Evolutionary conservation across 2,329 filamentous ascomycete genomes (phyloP).

Genomic region (Scedosporium boydii): DNA sequence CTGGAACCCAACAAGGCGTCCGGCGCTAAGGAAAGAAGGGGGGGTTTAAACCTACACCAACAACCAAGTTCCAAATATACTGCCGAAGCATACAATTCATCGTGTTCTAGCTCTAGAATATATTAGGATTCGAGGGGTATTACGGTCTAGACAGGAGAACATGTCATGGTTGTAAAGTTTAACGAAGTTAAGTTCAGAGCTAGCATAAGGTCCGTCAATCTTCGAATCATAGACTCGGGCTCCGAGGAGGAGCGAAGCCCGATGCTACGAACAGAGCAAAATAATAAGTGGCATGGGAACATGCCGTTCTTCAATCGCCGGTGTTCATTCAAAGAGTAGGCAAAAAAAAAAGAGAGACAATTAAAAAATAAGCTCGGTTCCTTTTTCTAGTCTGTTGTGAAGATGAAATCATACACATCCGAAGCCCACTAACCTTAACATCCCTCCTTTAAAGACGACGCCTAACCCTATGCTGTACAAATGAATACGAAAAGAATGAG

Average conservation of each 20-base stretch:
- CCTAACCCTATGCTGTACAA: background rate
- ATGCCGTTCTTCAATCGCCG: too few species aligned
- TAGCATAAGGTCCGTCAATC: background rate
- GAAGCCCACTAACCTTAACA: background rate
- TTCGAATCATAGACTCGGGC: background rate
- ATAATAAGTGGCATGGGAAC: background rate
- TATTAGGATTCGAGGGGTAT: background rate
- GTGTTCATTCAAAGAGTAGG: too few species aligned
- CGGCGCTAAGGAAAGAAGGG: too few species aligned
- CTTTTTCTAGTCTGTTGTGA: background rate
- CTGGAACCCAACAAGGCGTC: too few species aligned
- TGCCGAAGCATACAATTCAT: too few species aligned
- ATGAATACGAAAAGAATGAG: background rate
- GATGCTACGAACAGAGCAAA: background rate
- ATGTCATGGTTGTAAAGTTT: background rate
- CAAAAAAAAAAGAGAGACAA: background rate
- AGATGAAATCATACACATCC: background rate
- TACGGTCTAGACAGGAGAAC: background rate
- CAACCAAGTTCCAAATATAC: too few species aligned
- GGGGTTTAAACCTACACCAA: too few species aligned
- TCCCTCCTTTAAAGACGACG: conserved; percentile 2
- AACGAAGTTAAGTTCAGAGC: background rate
- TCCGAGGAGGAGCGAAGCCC: background rate
- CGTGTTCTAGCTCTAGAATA: background rate
- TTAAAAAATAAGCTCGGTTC: background rate